A percentile compares a stretch with the other conserved stretches of the same genome.
Conservation (phyloP, 2,329 filamentous ascomycete species). For the Achaetomium macrosporum region DNA sequence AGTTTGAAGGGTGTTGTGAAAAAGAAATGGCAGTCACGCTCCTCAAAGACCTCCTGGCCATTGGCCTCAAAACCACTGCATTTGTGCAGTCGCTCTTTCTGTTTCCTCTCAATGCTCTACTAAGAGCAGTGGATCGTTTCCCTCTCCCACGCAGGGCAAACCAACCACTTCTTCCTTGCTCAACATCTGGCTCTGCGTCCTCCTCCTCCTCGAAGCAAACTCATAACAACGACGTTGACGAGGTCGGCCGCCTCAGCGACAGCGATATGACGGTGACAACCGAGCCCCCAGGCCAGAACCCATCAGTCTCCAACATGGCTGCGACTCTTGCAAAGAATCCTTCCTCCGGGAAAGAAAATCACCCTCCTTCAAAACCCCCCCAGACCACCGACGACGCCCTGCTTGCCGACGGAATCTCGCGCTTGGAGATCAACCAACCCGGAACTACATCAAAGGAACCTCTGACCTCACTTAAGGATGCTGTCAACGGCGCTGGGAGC, state of each 20-base stretch:
- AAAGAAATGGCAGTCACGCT: slow-evolving; percentile 23
- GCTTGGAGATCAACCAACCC: slow-evolving; percentile 5
- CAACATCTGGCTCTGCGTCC: slow-evolving; percentile 5
- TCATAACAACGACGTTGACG: slow-evolving; percentile 2
- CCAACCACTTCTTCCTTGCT: slow-evolving; percentile 10
- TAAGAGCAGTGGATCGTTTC: slow-evolving; percentile 16
- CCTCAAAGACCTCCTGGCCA: slow-evolving; percentile 17
- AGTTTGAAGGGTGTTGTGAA: background rate
- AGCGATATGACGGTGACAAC: slow-evolving; percentile 9
- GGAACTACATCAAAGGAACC: background rate
- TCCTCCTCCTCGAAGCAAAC: background rate
- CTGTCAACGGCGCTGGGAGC: background rate
- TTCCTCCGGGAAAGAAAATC: slow-evolving; percentile 14
- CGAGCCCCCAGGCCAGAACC: slow-evolving; percentile 5
- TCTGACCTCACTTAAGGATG: background rate
- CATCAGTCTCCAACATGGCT: slow-evolving; percentile 12
- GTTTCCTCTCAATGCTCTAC: slow-evolving; percentile 19
- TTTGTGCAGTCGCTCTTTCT: slow-evolving; percentile 23
- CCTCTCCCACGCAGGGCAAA: slow-evolving; percentile 8
- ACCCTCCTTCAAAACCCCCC: background rate
- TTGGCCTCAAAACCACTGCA: slow-evolving; percentile 20
- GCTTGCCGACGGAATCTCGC: slow-evolving; percentile 6
- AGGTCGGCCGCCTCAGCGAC: slow-evolving; percentile 2
- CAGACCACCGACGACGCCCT: background rate
- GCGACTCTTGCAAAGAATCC: slow-evolving; percentile 17